A percentile compares a stretch with the other conserved stretches of the same genome.
phyloP scores from a whole-genome alignment of 805 yeast species.

The Nakazawaea wickerhamii region DNA sequence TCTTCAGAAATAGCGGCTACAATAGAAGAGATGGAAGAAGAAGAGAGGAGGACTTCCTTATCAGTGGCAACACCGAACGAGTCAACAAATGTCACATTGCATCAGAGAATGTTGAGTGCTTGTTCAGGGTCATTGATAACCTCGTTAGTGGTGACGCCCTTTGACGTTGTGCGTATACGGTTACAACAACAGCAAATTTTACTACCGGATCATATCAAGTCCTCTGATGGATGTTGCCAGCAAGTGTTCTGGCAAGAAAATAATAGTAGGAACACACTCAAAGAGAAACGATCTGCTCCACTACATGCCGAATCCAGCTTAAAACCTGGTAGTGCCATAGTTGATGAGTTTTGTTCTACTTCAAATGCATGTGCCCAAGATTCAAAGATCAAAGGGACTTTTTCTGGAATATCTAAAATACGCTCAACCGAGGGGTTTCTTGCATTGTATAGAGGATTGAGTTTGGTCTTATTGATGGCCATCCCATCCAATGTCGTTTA shows the following conservation, averaged over 20 bases:
- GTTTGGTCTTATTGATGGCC: slow-evolving; percentile 80
- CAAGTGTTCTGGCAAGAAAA: slow-evolving; percentile 30
- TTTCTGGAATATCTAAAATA: slow-evolving; percentile 66
- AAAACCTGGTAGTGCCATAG: neutral
- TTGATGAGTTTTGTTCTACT: slow-evolving; percentile 30
- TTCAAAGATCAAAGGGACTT: slow-evolving; percentile 54
- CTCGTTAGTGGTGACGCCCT: slow-evolving; percentile 70
- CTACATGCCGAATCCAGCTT: neutral
- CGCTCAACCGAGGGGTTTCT: slow-evolving; percentile 64
- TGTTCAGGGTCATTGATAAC: slow-evolving; percentile 71
- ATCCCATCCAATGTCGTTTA: slow-evolving; percentile 91
- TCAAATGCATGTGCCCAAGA: slow-evolving; percentile 36
- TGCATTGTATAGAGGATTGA: slow-evolving; percentile 86
- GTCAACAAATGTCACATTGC: slow-evolving; percentile 30
- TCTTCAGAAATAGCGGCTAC: slow-evolving; percentile 15
- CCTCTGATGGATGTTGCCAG: slow-evolving; percentile 29
- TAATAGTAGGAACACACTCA: neutral
- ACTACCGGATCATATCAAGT: slow-evolving; percentile 30
- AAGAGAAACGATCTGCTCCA: neutral
- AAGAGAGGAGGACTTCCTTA: neutral
- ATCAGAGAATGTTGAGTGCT: slow-evolving; percentile 73
- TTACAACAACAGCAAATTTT: slow-evolving; percentile 71
- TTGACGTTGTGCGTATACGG: slow-evolving; percentile 74
- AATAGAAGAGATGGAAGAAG: slow-evolving; percentile 10
- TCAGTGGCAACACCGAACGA: neutral